phyloP scores from a whole-genome alignment of 2,329 filamentous ascomycete species.

The Xylariaceae sp. region DNA sequence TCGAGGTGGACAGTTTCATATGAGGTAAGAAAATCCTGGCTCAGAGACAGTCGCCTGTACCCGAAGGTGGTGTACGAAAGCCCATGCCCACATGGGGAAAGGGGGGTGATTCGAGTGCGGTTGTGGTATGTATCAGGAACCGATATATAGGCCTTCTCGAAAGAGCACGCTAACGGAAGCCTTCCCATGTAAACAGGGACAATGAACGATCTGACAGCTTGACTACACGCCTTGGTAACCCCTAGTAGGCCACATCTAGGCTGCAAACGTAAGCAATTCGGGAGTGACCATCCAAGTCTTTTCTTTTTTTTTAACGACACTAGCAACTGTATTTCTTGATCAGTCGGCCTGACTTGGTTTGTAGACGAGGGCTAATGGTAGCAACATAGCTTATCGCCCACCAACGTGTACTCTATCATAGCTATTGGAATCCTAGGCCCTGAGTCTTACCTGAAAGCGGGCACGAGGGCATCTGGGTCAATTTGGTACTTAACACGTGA shows the following conservation, averaged over 20 bases:
- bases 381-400: slow-evolving; percentile 4
- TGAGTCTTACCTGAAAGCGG: no score
- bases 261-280: no score
- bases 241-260: no score
- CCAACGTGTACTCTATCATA: not conserved
- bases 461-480: no score
- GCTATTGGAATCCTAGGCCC: not conserved
- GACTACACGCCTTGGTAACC: no score
- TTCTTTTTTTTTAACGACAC: slow-evolving; percentile 9
- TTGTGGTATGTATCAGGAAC: slow-evolving; percentile 65
- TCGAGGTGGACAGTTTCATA: slow-evolving; percentile 39
- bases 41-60: slow-evolving; percentile 54
- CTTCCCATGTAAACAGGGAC: no score
- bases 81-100: slow-evolving; percentile 72
- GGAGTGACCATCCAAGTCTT: no score
- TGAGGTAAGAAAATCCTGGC: slow-evolving; percentile 34
- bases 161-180: no score
- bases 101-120: slow-evolving; percentile 50
- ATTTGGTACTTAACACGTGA: no score
- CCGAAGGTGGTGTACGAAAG: slow-evolving; percentile 68
- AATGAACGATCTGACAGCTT: no score
- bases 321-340: slow-evolving; percentile 11
- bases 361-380: slow-evolving; percentile 8
- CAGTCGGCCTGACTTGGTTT: slow-evolving; percentile 13
- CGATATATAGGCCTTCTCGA: slow-evolving; percentile 69